Evolutionary conservation across 139 green algal species (phyloP).

Genomic region (Closterium sp.): DNA sequence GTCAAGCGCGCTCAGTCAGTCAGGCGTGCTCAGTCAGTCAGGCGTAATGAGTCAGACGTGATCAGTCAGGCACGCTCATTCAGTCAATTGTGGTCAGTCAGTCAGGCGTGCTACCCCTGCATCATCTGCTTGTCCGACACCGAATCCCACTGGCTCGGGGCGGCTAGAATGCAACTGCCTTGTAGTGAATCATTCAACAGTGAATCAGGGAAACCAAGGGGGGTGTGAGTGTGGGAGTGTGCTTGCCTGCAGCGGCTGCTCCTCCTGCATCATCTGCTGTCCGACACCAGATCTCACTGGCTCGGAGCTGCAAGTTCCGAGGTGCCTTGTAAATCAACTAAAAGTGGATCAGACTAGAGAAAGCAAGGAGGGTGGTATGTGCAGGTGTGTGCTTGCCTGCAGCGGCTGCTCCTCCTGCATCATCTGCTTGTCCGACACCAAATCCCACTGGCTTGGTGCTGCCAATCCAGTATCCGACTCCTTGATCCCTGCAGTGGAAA

Average conservation of each 20-base stretch:
- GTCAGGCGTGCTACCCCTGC: constrained; percentile 79
- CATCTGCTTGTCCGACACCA: constrained; percentile 99
- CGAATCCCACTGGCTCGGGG: constrained; percentile 96
- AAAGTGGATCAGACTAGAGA: not conserved
- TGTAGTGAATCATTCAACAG: no score
- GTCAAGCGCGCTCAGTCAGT: no score
- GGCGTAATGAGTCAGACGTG: no score
- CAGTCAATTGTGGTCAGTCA: no score
- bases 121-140: constrained; percentile 98
- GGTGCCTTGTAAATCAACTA: no score
- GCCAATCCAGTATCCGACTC: constrained; percentile 87
- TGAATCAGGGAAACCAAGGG: no score
- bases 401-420: constrained; percentile 96
- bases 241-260: constrained; percentile 83
- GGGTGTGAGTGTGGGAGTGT: no score
- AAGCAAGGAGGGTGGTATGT: not conserved
- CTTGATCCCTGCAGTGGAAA: constrained; percentile 70
- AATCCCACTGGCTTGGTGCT: constrained; percentile 95
- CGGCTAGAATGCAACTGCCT: no score
- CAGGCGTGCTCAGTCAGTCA: no score
- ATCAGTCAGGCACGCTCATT: no score
- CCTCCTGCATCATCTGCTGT: constrained; percentile 98
- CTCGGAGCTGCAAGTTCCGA: constrained; percentile 82
- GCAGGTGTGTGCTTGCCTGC: constrained; percentile 56
- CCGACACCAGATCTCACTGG: constrained; percentile 95